Conservation (phyloP, 1,284 basidiomycete species). For the Fomitopsis palustris region DNA sequence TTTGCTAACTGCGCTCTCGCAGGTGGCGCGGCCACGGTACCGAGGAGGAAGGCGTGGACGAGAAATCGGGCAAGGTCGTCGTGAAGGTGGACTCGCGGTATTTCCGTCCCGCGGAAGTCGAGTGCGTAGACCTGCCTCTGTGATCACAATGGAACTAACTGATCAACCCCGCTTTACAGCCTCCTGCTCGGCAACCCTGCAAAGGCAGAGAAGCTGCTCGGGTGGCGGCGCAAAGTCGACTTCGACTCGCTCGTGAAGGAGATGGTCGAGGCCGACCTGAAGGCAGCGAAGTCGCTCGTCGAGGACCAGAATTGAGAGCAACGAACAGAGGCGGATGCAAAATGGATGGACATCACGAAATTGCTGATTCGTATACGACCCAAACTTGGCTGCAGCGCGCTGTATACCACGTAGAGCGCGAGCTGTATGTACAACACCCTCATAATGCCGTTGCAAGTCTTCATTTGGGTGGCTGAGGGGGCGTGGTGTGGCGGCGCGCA, state of each 20-base stretch:
- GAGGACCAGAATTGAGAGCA: slow-evolving; percentile 71
- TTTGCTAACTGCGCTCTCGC: slow-evolving; percentile 6
- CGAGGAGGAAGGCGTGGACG: slow-evolving; percentile 73
- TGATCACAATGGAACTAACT: slow-evolving; percentile 3
- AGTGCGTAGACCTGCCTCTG: slow-evolving; percentile 48
- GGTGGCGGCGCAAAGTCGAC: slow-evolving; percentile 81
- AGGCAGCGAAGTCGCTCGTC: slow-evolving; percentile 63
- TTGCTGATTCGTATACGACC: too few species aligned
- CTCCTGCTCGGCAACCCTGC: slow-evolving; percentile 78
- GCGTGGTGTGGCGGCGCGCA: too few species aligned
- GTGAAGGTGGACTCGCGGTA: slow-evolving; percentile 81
- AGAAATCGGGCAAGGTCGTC: slow-evolving; percentile 61
- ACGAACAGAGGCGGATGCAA: too few species aligned
- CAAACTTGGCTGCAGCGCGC: not conserved
- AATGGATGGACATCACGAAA: too few species aligned
- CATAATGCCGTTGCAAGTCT: not conserved
- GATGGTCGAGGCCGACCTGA: slow-evolving; percentile 83
- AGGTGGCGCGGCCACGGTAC: slow-evolving; percentile 76
- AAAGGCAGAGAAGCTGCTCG: slow-evolving; percentile 81
- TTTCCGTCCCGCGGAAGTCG: slow-evolving; percentile 91
- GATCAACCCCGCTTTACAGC: slow-evolving; percentile 33
- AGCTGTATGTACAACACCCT: not conserved
- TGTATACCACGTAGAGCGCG: not conserved
- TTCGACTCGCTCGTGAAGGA: slow-evolving; percentile 83
- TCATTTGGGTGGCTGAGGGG: not conserved